Evolutionary conservation across 257 asterid genomes (phyloP).

Genomic region (Nicotiana sylvestris): DNA sequence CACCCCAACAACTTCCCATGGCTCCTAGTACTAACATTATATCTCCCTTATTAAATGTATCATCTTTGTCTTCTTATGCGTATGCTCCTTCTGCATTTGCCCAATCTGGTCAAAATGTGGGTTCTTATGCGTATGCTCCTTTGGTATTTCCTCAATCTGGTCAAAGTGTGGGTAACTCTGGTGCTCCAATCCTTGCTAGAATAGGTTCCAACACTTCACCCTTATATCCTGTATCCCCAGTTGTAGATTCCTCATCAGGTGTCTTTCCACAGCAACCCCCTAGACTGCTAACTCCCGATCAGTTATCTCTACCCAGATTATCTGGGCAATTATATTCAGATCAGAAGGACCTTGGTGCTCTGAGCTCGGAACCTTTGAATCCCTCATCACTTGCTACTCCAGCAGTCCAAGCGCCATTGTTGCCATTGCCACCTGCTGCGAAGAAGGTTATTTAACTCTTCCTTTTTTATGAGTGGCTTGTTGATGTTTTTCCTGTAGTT

Average conservation of each 20-base stretch:
- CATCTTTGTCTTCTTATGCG: constrained; percentile 32
- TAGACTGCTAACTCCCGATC: constrained; percentile 38
- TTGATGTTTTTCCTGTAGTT: background rate
- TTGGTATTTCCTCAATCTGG: constrained; percentile 25
- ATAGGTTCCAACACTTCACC: constrained; percentile 33
- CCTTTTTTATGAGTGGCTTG: background rate
- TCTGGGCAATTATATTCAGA: constrained; percentile 33
- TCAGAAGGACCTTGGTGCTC: constrained; percentile 35
- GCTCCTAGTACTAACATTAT: constrained; percentile 21
- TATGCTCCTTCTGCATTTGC: constrained; percentile 30
- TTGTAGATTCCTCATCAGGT: constrained; percentile 34
- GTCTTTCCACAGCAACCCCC: constrained; percentile 37
- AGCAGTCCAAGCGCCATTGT: constrained; percentile 49
- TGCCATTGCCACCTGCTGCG: constrained; percentile 56
- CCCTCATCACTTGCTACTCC: constrained; percentile 26
- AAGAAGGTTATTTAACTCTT: constrained; percentile 42
- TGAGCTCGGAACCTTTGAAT: constrained; percentile 27
- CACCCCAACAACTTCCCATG: constrained; percentile 30
- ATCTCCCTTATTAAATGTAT: constrained; percentile 19
- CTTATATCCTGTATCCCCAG: constrained; percentile 31
- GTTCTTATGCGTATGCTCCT: constrained; percentile 32
- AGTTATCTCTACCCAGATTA: constrained; percentile 40
- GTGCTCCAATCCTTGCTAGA: constrained; percentile 29
- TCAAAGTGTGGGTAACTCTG: constrained; percentile 34
- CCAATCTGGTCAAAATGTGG: constrained; percentile 34